A percentile compares a stretch with the other conserved stretches of the same genome.
phyloP scores from a whole-genome alignment of 2,329 filamentous ascomycete species.

The Fusarium veterinarium region DNA sequence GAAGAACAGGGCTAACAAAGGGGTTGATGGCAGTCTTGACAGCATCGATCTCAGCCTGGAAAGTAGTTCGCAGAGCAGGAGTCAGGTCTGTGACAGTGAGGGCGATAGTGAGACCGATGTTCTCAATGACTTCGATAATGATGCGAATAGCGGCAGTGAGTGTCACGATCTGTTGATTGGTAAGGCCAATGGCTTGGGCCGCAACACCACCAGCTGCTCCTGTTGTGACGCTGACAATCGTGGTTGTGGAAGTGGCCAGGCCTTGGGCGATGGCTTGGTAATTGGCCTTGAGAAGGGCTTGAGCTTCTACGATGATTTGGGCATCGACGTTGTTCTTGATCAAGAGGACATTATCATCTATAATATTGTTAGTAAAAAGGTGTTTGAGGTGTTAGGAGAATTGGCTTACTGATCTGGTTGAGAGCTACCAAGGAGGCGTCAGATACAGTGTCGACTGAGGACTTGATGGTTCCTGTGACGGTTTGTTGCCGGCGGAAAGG shows the following conservation, averaged over 20 bases:
- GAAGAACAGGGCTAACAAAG: constrained; percentile 1
- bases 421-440: rapidly evolving
- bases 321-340: not conserved
- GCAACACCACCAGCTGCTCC: constrained; percentile 19
- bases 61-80: not conserved
- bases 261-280: not conserved
- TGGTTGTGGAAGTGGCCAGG: not conserved
- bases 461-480: constrained; percentile 2
- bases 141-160: not conserved
- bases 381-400: too few species aligned
- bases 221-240: constrained; percentile 19
- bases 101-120: not conserved
- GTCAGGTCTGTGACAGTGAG: constrained; percentile 3
- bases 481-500: constrained; percentile 22
- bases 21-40: constrained; percentile 1
- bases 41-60: constrained; percentile 9
- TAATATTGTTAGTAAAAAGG: too few species aligned
- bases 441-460: not conserved
- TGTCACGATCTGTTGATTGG: not conserved
- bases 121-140: not conserved
- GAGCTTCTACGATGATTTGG: not conserved
- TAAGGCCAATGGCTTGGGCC: not conserved
- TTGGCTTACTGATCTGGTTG: constrained; percentile 8
- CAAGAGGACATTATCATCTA: not conserved
- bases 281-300: not conserved